Conservation (phyloP, 176 grass and related monocot species). For the Carex kokanica region DNA sequence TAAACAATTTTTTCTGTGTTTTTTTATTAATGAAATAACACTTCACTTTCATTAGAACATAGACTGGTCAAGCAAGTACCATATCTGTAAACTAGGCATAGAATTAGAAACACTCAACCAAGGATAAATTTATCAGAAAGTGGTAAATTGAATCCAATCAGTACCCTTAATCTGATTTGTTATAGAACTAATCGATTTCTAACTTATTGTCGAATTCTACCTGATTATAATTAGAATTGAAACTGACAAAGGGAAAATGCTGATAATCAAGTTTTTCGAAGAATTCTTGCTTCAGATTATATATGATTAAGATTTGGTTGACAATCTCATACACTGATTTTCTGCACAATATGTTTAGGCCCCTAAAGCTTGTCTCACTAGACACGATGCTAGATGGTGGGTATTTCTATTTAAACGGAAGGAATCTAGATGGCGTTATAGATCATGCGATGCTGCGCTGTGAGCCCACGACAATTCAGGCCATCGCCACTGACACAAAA, state of each 20-base stretch:
- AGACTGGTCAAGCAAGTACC: not conserved
- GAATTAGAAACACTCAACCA: not conserved
- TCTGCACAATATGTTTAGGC: not conserved
- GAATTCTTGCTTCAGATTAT: not conserved
- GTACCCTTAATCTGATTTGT: not conserved
- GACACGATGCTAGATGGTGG: not conserved
- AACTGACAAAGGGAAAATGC: not conserved
- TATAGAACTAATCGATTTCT: not conserved
- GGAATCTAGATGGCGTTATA: not conserved
- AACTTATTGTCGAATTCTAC: not conserved
- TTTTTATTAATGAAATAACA: not conserved
- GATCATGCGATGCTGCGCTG: not conserved
- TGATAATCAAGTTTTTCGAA: not conserved
- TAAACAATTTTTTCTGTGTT: not conserved
- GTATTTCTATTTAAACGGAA: not conserved
- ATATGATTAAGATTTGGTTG: conserved; percentile 6
- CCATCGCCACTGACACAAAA: too few species aligned
- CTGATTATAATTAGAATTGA: not conserved
- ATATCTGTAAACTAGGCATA: not conserved
- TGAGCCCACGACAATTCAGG: not conserved
- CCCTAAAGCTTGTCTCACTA: not conserved
- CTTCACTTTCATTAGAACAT: not conserved
- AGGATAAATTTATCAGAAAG: not conserved
- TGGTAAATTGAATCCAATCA: not conserved
- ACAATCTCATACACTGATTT: not conserved